Evolutionary conservation across 352 stramenopile genomes (phyloP).

Genomic region (Globisporangium okanoganense): DNA sequence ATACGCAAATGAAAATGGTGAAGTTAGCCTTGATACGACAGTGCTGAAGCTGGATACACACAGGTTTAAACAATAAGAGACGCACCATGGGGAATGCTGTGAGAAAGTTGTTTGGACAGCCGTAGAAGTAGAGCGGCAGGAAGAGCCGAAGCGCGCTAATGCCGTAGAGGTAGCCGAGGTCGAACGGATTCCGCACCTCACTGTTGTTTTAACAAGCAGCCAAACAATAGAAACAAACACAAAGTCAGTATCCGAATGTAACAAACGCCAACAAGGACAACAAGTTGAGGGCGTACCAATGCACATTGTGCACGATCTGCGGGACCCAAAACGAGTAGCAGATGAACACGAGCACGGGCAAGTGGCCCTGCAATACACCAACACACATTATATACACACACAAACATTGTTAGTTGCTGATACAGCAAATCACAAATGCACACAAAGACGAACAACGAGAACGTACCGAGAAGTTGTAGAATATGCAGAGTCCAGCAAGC

Average conservation of each 20-base stretch:
- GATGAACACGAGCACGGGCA: conserved; percentile 89
- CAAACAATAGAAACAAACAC: neutral
- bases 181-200: conserved; percentile 93
- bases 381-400: neutral
- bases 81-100: conserved; percentile 77
- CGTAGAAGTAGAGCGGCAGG: conserved; percentile 96
- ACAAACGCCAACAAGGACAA: neutral
- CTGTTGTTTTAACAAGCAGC: conserved; percentile 19
- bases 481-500: conserved; percentile 83
- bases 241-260: neutral
- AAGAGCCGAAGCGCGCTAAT: conserved; percentile 93
- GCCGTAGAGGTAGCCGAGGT: conserved; percentile 93
- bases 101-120: conserved; percentile 92
- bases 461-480: conserved; percentile 89
- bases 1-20: neutral
- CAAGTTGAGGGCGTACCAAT: conserved; percentile 42
- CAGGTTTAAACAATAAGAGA: neutral
- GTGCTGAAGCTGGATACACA: neutral
- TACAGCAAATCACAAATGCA: no score
- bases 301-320: conserved; percentile 96
- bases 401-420: neutral
- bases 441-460: neutral
- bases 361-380: conserved; percentile 53
- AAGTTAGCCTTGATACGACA: neutral
- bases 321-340: conserved; percentile 98